Conservation (phyloP, 2,329 filamentous ascomycete species). For the Cryoendolithus antarcticus region DNA sequence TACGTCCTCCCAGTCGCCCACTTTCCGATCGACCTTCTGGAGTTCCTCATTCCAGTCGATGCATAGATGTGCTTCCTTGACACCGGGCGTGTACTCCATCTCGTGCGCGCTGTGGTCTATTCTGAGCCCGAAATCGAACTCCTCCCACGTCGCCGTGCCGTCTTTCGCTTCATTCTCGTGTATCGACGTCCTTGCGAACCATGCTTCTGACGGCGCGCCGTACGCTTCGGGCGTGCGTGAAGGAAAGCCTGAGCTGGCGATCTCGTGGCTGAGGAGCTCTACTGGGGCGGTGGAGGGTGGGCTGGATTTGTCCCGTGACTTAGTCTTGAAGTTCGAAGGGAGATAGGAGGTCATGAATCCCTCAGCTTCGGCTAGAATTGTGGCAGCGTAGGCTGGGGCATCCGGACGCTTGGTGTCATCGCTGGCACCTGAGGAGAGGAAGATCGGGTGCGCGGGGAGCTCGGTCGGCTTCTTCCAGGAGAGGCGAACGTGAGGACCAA, state of each 20-base stretch:
- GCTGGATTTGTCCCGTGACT: conserved; percentile 36
- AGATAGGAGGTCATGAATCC: conserved; percentile 46
- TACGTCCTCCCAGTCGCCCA: conserved; percentile 23
- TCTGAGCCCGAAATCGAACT: conserved; percentile 51
- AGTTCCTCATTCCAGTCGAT: conserved; percentile 29
- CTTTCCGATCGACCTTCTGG: conserved; percentile 10
- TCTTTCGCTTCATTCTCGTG: conserved; percentile 41
- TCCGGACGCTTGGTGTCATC: not conserved
- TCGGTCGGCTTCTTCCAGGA: conserved; percentile 17
- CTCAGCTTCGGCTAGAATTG: conserved; percentile 46
- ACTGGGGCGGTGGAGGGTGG: conserved; percentile 40
- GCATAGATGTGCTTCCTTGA: conserved; percentile 37
- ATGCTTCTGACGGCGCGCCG: conserved; percentile 37
- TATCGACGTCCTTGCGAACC: conserved; percentile 51
- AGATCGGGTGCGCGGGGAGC: conserved; percentile 23
- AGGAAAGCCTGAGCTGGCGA: conserved; percentile 34
- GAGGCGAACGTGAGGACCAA: conserved; percentile 22
- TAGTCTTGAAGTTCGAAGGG: conserved; percentile 41
- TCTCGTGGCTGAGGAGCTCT: conserved; percentile 40
- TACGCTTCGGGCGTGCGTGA: conserved; percentile 6
- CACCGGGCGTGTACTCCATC: conserved; percentile 44
- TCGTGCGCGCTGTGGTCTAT: conserved; percentile 46
- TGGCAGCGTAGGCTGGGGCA: conserved; percentile 32
- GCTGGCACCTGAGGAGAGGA: conserved; percentile 10
- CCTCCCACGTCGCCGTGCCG: conserved; percentile 49